Percentiles rank a stretch among this genome's conserved stretches.
These are phyloP conservation scores for Nematocida sp. DNA, from an alignment of 371 early-diverging fungal genomes.

Conservation along the genomic window DNA sequence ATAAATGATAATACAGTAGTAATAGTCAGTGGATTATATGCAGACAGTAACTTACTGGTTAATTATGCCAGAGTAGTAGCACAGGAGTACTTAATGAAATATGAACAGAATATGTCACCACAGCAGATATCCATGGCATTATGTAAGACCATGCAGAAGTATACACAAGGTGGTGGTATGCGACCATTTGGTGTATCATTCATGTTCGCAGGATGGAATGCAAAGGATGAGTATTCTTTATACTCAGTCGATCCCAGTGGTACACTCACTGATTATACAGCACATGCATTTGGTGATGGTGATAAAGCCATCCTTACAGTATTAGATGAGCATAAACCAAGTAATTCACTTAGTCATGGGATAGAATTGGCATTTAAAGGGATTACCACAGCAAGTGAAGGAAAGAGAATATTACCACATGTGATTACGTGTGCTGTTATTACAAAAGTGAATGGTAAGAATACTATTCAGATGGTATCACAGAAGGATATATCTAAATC, in stretches of 20 bases:
- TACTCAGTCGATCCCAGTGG: constrained; percentile 97
- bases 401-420: constrained; percentile 5
- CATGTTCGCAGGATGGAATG: constrained; percentile 85
- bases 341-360: constrained; percentile 29
- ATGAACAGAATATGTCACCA: constrained; percentile 81
- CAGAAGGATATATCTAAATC: constrained; percentile 23
- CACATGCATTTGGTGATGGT: constrained; percentile 92
- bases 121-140: constrained; percentile 86
- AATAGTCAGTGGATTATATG: constrained; percentile 93
- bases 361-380: constrained; percentile 36
- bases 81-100: constrained; percentile 80
- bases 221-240: constrained; percentile 83
- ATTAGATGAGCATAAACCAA: constrained; percentile 55
- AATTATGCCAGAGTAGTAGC: constrained; percentile 81
- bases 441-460: background rate
- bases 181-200: constrained; percentile 97
- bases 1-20: constrained; percentile 77
- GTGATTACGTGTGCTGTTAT: constrained; percentile 38
- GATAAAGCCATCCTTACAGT: constrained; percentile 62
- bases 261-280: constrained; percentile 95
- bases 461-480: background rate
- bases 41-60: constrained; percentile 92
- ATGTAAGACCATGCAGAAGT: constrained; percentile 91
- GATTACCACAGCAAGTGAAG: constrained; percentile 25
- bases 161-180: constrained; percentile 93